Conservation (phyloP, 2,329 filamentous ascomycete species). For the Aspergillus spinulosporus region DNA sequence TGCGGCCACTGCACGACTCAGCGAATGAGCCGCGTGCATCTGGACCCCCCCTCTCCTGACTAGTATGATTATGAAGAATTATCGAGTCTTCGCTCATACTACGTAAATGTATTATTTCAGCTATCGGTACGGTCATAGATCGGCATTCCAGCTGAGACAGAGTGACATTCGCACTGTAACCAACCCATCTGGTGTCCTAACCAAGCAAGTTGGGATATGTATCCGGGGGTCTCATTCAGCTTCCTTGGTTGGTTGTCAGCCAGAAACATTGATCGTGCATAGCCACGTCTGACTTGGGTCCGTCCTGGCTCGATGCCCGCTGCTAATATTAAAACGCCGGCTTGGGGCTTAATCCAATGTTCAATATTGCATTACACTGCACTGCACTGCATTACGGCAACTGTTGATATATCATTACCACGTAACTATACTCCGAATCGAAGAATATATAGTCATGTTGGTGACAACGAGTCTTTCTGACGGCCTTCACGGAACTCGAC, state of each 20-base stretch:
- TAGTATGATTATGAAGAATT: slow-evolving; percentile 2
- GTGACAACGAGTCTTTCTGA: slow-evolving; percentile 1
- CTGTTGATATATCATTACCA: background rate
- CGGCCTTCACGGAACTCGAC: slow-evolving; percentile 3
- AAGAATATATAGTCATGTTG: slow-evolving; percentile 14
- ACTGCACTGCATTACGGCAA: background rate
- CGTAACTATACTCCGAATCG: background rate
- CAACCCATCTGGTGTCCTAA: background rate
- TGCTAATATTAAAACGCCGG: slow-evolving; percentile 3
- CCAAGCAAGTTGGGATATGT: slow-evolving; percentile 1
- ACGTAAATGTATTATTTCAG: slow-evolving; percentile 10
- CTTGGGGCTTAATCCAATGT: background rate
- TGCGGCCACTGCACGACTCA: background rate
- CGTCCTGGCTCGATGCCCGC: background rate
- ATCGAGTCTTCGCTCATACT: background rate
- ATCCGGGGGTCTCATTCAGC: slow-evolving; percentile 9
- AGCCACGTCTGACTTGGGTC: slow-evolving; percentile 24
- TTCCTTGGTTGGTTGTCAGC: slow-evolving; percentile 17
- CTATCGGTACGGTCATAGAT: slow-evolving; percentile 2
- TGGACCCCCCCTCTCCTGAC: background rate
- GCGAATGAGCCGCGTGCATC: background rate
- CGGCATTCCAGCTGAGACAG: slow-evolving; percentile 9
- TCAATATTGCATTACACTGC: background rate
- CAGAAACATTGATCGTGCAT: slow-evolving; percentile 16
- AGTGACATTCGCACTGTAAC: background rate